phyloP scores from a whole-genome alignment of 1,284 basidiomycete species.

The Cystobasidium pallidum region DNA sequence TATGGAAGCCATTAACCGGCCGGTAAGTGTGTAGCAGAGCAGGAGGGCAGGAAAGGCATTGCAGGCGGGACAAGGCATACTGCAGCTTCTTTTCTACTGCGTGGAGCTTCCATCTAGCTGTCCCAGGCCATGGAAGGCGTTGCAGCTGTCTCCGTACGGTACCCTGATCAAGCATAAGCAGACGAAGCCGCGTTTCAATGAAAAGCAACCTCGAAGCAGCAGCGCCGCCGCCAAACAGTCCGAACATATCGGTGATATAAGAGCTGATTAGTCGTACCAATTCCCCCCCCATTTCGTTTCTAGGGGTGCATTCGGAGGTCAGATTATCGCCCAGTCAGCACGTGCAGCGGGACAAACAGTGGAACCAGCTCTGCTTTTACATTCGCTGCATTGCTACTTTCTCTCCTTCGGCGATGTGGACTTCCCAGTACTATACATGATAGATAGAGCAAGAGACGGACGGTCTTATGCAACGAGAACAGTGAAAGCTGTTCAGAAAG shows the following conservation, averaged over 20 bases:
- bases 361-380: constrained; percentile 60
- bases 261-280: background rate
- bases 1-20: constrained; percentile 44
- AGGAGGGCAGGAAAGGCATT: too few relatives aligned
- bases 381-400: constrained; percentile 81
- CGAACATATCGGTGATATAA: too few relatives aligned
- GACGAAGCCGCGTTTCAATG: background rate
- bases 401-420: constrained; percentile 73
- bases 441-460: constrained; percentile 78
- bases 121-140: background rate
- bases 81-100: background rate
- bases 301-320: constrained; percentile 81
- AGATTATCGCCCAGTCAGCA: constrained; percentile 83
- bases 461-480: constrained; percentile 69
- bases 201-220: too few relatives aligned
- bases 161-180: constrained; percentile 1
- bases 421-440: constrained; percentile 78
- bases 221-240: too few relatives aligned
- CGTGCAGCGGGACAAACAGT: constrained; percentile 77
- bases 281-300: constrained; percentile 29
- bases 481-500: constrained; percentile 76
- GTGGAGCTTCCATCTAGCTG: background rate
- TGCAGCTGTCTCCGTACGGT: background rate
- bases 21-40: too few relatives aligned
- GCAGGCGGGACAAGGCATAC: background rate